Evolutionary conservation across 352 stramenopile species (phyloP).

Genomic region (Globisporangium iwayamae): DNA sequence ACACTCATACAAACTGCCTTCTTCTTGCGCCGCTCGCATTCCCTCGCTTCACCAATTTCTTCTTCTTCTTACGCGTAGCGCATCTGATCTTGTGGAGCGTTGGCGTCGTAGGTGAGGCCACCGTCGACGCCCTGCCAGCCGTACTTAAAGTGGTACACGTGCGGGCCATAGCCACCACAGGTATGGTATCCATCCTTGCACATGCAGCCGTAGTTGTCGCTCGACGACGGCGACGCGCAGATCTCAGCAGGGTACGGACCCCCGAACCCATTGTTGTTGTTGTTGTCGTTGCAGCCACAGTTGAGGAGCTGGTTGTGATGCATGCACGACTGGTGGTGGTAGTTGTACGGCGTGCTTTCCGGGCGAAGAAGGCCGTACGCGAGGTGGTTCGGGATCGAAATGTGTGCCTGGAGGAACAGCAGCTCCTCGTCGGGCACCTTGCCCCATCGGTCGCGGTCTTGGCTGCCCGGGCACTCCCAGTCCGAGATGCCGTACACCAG

Average conservation of each 20-base stretch:
- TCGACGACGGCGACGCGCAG: constrained; percentile 51
- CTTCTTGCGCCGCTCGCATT: constrained; percentile 8
- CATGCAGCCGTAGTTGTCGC: constrained; percentile 62
- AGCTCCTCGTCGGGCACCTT: constrained; percentile 71
- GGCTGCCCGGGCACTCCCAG: constrained; percentile 32
- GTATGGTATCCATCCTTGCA: constrained; percentile 59
- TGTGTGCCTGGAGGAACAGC: constrained; percentile 66
- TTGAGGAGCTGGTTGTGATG: constrained; percentile 20
- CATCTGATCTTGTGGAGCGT: constrained; percentile 15
- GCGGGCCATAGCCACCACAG: constrained; percentile 35
- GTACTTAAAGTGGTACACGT: constrained; percentile 84
- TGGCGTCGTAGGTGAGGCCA: constrained; percentile 25
- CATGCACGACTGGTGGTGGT: constrained; percentile 25
- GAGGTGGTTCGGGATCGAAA: constrained; percentile 60
- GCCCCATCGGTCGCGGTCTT: constrained; percentile 58
- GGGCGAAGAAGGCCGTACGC: constrained; percentile 51
- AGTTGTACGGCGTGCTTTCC: constrained; percentile 45
- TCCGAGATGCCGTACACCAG: constrained; percentile 58
- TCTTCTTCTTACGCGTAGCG: constrained; percentile 13
- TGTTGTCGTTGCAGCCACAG: constrained; percentile 22
- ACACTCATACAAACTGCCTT: constrained; percentile 17
- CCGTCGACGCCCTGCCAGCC: constrained; percentile 67
- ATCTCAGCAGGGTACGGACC: constrained; percentile 34
- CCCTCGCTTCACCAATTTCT: neutral
- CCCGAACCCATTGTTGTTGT: constrained; percentile 22